phyloP scores from a whole-genome alignment of 2,329 filamentous ascomycete species.

The Calonectria montana region DNA sequence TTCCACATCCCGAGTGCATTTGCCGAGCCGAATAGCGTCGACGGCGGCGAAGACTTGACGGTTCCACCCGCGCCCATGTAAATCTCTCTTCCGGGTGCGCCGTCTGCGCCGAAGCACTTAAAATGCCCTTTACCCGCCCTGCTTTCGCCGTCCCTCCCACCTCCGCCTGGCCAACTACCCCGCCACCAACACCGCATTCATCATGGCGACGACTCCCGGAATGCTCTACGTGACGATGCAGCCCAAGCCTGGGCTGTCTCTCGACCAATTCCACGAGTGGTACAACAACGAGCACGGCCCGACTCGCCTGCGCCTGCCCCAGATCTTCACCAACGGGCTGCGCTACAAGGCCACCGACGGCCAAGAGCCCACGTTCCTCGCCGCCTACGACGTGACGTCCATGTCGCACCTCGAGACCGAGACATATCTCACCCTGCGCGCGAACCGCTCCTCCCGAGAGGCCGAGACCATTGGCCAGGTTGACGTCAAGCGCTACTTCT shows the following conservation, averaged over 20 bases:
- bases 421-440: conserved; percentile 75
- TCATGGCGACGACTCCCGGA: conserved; percentile 64
- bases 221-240: conserved; percentile 91
- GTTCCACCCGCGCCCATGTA: conserved; percentile 40
- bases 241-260: conserved; percentile 73
- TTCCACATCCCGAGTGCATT: conserved; percentile 42
- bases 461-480: conserved; percentile 66
- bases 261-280: conserved; percentile 86
- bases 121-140: neutral
- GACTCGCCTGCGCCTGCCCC: conserved; percentile 78
- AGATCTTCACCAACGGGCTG: conserved; percentile 80
- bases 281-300: conserved; percentile 96
- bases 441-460: conserved; percentile 65
- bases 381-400: conserved; percentile 83
- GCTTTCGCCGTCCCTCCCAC: neutral
- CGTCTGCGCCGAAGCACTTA: conserved; percentile 6
- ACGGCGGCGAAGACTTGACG: conserved; percentile 18
- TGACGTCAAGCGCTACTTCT: conserved; percentile 77
- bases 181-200: neutral
- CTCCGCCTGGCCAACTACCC: neutral
- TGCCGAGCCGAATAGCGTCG: conserved; percentile 43
- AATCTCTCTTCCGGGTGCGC: conserved; percentile 41
- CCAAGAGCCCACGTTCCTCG: conserved; percentile 75
- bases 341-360: conserved; percentile 79
- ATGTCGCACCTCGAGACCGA: conserved; percentile 77